Conservation (phyloP, 345 rosid species). For the Pelargonium nanum region DNA sequence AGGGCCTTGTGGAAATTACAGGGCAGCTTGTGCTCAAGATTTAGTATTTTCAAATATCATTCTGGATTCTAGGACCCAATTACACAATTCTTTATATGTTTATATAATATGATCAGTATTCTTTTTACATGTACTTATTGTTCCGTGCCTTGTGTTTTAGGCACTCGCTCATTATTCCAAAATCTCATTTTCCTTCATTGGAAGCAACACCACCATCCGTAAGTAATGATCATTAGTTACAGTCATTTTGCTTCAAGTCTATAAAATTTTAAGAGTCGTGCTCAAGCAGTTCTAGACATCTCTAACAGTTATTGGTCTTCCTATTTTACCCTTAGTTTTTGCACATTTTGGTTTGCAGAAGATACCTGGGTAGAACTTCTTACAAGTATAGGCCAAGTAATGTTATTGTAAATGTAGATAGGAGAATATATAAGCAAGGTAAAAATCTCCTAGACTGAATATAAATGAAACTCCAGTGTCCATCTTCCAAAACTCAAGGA, state of each 20-base stretch:
- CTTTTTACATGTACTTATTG: neutral
- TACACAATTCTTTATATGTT: neutral
- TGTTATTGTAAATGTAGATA: no score
- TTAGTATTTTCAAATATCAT: neutral
- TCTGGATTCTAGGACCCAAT: neutral
- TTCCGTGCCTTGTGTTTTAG: constrained; percentile 26
- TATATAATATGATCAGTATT: neutral
- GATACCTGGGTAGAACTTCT: no score
- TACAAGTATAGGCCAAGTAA: no score
- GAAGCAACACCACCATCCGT: constrained; percentile 84
- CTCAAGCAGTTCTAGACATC: neutral
- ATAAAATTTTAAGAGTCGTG: neutral
- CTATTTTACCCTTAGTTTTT: no score
- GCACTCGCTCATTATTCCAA: constrained; percentile 92
- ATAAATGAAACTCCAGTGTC: no score
- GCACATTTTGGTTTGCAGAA: no score
- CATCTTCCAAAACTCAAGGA: no score
- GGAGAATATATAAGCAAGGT: no score
- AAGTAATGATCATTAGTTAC: constrained; percentile 29
- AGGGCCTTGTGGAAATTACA: no score
- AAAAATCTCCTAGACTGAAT: no score
- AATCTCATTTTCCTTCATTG: constrained; percentile 67
- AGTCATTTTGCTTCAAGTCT: neutral
- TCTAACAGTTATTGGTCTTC: no score
- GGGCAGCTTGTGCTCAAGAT: no score